Evolutionary conservation across 768 basidiomycete genomes (phyloP).

Genomic region (Xanthoconium purpureum): DNA sequence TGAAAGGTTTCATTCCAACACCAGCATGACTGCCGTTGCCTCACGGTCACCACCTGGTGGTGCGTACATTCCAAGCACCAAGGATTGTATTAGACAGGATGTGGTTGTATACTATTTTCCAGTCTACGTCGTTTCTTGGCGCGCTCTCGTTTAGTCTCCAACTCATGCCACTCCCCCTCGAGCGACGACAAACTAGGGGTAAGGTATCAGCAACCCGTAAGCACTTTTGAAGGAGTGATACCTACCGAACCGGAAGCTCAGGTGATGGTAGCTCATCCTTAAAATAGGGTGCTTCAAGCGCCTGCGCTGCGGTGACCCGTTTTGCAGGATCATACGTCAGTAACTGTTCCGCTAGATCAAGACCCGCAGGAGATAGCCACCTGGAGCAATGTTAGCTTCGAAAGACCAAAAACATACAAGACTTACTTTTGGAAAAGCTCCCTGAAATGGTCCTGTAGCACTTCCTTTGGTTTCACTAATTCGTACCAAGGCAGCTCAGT

Average conservation of each 20-base stretch:
- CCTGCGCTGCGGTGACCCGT: constrained; percentile 75
- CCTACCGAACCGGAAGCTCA: constrained; percentile 75
- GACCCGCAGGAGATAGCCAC: constrained; percentile 81
- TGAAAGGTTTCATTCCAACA: constrained; percentile 60
- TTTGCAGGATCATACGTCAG: constrained; percentile 77
- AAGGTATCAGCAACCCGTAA: constrained; percentile 1
- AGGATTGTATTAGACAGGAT: constrained; percentile 30
- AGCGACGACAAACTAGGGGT: constrained; percentile 63
- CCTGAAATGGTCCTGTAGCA: constrained; percentile 71
- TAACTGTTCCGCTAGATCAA: constrained; percentile 83
- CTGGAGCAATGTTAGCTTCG: constrained; percentile 36
- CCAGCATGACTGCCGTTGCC: constrained; percentile 18
- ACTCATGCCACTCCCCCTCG: constrained; percentile 97
- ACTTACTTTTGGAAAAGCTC: constrained; percentile 81
- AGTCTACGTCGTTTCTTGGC: constrained; percentile 74
- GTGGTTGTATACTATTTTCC: constrained; percentile 44
- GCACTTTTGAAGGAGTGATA: constrained; percentile 11
- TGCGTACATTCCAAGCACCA: constrained; percentile 18
- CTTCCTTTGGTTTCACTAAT: constrained; percentile 86
- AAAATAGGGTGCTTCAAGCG: constrained; percentile 84
- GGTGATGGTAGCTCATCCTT: constrained; percentile 71
- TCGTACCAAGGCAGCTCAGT: constrained; percentile 95
- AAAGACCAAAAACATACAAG: background rate
- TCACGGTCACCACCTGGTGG: constrained; percentile 8
- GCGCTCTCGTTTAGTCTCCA: constrained; percentile 91